A percentile compares a stretch with the other conserved stretches of the same genome.
phyloP scores from a whole-genome alignment of 345 rosid species.

The Eucalyptus melliodora region DNA sequence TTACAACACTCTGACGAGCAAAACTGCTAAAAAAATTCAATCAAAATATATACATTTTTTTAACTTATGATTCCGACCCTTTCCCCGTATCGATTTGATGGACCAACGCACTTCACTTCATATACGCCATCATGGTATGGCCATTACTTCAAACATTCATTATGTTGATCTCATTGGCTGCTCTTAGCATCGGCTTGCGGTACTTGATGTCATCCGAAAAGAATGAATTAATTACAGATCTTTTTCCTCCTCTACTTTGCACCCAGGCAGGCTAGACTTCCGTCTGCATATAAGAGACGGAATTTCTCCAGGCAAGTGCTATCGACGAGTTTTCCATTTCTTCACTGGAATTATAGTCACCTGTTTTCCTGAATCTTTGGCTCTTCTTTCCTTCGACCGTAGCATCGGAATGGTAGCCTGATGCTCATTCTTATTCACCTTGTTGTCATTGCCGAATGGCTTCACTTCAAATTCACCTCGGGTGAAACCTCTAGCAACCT shows the following conservation, averaged over 20 bases:
- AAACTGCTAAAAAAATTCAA: not conserved
- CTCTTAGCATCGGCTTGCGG: not conserved
- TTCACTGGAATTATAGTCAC: constrained; percentile 69
- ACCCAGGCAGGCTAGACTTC: not conserved
- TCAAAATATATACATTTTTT: not conserved
- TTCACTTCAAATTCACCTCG: constrained; percentile 83
- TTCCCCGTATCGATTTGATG: not conserved
- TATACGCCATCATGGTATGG: not conserved
- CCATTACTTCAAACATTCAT: not conserved
- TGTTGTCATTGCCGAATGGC: constrained; percentile 55
- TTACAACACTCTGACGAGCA: not conserved
- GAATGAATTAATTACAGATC: not conserved
- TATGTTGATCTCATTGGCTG: not conserved
- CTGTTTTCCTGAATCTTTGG: constrained; percentile 44
- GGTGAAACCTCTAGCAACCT: constrained; percentile 82
- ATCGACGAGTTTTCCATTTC: constrained; percentile 31
- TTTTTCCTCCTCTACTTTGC: not conserved
- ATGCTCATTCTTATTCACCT: constrained; percentile 34
- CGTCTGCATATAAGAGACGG: not conserved
- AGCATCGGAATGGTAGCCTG: constrained; percentile 52
- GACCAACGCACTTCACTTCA: not conserved
- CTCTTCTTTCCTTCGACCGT: constrained; percentile 38
- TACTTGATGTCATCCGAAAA: not conserved
- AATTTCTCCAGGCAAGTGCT: not conserved
- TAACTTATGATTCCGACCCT: not conserved